Evolutionary conservation across 1,284 basidiomycete species (phyloP).

Genomic region (Tetrapyrgos nigripes): DNA sequence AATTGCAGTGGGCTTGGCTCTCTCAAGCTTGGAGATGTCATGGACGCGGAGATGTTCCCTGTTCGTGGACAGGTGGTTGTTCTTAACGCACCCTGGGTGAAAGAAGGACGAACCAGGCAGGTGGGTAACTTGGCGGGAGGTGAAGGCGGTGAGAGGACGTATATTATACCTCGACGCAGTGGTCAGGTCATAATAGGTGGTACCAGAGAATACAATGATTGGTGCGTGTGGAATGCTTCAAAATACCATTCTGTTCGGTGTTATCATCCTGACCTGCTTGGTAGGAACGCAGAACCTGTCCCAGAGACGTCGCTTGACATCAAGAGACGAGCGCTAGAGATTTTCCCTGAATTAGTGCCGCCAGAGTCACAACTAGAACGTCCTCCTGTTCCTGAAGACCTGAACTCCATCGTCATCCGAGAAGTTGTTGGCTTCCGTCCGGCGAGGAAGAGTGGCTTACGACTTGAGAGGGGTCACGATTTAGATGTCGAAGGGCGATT

Average conservation of each 20-base stretch:
- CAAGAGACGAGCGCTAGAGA: slow-evolving; percentile 21
- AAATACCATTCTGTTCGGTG: neutral
- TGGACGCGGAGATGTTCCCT: slow-evolving; percentile 27
- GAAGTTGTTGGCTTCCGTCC: slow-evolving; percentile 27
- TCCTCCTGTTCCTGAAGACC: slow-evolving; percentile 19
- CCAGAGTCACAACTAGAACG: neutral
- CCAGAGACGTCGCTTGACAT: slow-evolving; percentile 24
- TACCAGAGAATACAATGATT: slow-evolving; percentile 24
- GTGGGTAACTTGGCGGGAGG: slow-evolving; percentile 15
- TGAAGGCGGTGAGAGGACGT: slow-evolving; percentile 24
- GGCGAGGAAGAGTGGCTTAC: slow-evolving; percentile 23
- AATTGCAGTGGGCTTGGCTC: slow-evolving; percentile 28
- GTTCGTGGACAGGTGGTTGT: slow-evolving; percentile 29
- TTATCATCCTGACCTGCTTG: neutral
- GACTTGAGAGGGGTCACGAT: slow-evolving; percentile 23
- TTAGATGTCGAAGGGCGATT: neutral
- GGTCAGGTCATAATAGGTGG: slow-evolving; percentile 29
- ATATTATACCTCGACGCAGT: slow-evolving; percentile 29
- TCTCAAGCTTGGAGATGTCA: slow-evolving; percentile 19
- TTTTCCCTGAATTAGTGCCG: slow-evolving; percentile 24
- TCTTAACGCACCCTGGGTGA: slow-evolving; percentile 29
- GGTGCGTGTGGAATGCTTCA: slow-evolving; percentile 13
- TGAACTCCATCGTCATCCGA: slow-evolving; percentile 21
- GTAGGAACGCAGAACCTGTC: slow-evolving; percentile 18
- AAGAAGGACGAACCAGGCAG: slow-evolving; percentile 26